Evolutionary conservation across 2,329 filamentous ascomycete genomes (phyloP), one percentile per base, ranked within the genome.

Genomic region (Phyllosticta citrichinensis): DNA sequence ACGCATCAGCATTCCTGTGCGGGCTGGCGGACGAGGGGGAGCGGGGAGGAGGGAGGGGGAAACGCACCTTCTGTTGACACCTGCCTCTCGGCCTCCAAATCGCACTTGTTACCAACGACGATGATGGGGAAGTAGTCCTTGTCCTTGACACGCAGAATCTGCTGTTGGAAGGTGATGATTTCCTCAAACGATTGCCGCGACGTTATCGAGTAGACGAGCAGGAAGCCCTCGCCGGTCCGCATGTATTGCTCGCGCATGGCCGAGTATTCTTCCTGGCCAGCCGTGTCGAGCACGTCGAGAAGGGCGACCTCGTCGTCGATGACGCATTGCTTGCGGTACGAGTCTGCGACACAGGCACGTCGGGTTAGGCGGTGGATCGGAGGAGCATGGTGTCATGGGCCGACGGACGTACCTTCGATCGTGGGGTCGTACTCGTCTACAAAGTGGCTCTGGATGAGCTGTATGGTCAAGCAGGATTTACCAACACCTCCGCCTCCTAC

Each of bases 51-150:
- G 56, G 54, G 52, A 25, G n/a, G 52, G 40, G n/a, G 25, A 35
- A 47, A 77, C 85, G 65, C 83, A 96, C 93, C 93, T 85, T 95
- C 87, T 79, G 88, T 87, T 66, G 90, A 88, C 63, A 99, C 94
- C 70, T 93, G 89, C 72, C 94, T 85, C 78, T 99, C 93, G 68
- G 82, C 81, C 72, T 97, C 93, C 75, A 99, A 80, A 90, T 99
- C 94, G 79, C 93, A 97, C 83, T 99, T 99, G 85, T 99, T 99
- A 69, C 91, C 94, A 52, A 97, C 94, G 54, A 99, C 89, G 62
- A 97, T 96, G 81, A 99, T 97, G 68, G 94, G 94, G 81, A 99
- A 99, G 76, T 97, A 96, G 79, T 99, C 94, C 85, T 96, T 97
- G 81, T 97, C 94, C 83, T 99, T 99, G 70, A 99, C 94, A 68